Conservation (phyloP, 139 green algal species). For the Chlorella sp. region DNA sequence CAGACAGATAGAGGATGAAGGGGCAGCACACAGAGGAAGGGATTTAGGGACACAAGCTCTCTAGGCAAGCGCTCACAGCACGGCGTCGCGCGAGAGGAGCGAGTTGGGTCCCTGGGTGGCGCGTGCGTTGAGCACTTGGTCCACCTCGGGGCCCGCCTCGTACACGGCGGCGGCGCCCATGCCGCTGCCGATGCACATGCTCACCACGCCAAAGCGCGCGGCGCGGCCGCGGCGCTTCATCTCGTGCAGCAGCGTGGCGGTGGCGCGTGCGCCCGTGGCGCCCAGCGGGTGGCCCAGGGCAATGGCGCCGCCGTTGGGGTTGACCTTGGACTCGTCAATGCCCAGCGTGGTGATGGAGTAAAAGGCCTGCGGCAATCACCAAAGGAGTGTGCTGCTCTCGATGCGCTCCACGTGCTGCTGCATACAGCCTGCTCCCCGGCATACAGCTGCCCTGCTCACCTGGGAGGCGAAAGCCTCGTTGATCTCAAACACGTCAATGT, state of each 20-base stretch:
- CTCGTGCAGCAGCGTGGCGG: slow-evolving; percentile 93
- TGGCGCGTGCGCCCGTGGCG: slow-evolving; percentile 75
- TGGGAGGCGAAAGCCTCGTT: slow-evolving; percentile 95
- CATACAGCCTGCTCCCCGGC: neutral
- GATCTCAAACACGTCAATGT: slow-evolving; percentile 98
- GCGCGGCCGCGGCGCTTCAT: slow-evolving; percentile 77
- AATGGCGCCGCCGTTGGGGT: slow-evolving; percentile 96
- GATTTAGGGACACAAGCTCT: too few relatives aligned
- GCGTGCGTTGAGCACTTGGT: slow-evolving; percentile 5
- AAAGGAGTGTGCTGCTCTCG: neutral
- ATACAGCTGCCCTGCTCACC: slow-evolving; percentile 37
- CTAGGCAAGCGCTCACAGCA: slow-evolving; percentile 10
- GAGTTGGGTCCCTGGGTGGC: neutral
- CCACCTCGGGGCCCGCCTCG: slow-evolving; percentile 52
- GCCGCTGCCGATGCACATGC: slow-evolving; percentile 97
- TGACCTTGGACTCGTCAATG: slow-evolving; percentile 85
- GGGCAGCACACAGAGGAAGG: too few relatives aligned
- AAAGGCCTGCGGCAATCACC: slow-evolving; percentile 58
- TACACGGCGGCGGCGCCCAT: slow-evolving; percentile 93
- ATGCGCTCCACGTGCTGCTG: too few relatives aligned
- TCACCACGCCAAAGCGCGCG: slow-evolving; percentile 91
- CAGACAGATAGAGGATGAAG: too few relatives aligned
- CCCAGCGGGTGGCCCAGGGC: slow-evolving; percentile 95
- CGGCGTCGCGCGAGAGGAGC: slow-evolving; percentile 19
- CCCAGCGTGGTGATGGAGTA: slow-evolving; percentile 84